A percentile compares a stretch with the other conserved stretches of the same genome.
Conservation (phyloP, 2,329 filamentous ascomycete species). For the Leptographium wingfieldii region DNA sequence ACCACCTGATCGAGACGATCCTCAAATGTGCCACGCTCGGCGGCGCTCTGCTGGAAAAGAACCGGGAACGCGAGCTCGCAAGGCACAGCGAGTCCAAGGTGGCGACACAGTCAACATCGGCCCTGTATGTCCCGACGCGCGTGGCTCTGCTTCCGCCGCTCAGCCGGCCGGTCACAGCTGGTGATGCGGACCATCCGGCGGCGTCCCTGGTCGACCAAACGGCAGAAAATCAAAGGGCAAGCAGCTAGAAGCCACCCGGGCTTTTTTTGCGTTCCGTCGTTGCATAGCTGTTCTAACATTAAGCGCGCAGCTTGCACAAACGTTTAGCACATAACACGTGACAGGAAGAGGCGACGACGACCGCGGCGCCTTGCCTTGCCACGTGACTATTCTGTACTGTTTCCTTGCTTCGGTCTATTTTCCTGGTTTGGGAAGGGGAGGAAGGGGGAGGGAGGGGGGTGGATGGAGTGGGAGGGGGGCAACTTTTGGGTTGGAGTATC, state of each 20-base stretch:
- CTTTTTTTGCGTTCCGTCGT: background rate
- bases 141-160: conserved; percentile 25
- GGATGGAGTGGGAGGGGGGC: background rate
- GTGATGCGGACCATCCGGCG: background rate
- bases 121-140: conserved; percentile 17
- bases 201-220: background rate
- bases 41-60: conserved; percentile 68
- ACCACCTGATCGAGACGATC: conserved; percentile 35
- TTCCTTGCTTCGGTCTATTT: too few species aligned
- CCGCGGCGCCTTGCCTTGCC: too few species aligned
- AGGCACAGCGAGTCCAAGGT: conserved; percentile 21
- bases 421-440: too few species aligned
- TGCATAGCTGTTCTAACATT: background rate
- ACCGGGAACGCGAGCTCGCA: conserved; percentile 45
- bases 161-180: background rate
- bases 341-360: too few species aligned
- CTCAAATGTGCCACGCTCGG: conserved; percentile 92
- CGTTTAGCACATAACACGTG: too few species aligned
- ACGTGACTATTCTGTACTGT: too few species aligned
- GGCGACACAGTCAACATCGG: conserved; percentile 9
- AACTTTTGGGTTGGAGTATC: background rate
- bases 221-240: background rate
- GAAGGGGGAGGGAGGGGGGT: too few species aligned
- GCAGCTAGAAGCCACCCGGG: background rate
- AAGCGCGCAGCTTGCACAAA: background rate